A percentile compares a stretch with the other conserved stretches of the same genome.
phyloP scores from a whole-genome alignment of 2,329 filamentous ascomycete genomes.

The Pochonia chlamydosporia region DNA sequence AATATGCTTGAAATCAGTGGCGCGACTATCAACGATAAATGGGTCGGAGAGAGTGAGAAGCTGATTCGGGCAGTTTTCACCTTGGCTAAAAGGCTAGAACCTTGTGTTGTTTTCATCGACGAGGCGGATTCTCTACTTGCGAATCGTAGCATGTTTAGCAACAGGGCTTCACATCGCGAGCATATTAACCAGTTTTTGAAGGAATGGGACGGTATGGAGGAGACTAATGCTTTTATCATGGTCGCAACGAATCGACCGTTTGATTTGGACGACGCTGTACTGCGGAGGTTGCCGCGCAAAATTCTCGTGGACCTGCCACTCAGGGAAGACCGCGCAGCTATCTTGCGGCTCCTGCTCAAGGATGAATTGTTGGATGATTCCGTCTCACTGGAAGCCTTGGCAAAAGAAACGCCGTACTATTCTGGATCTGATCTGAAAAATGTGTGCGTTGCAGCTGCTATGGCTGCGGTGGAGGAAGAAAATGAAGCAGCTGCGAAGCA shows the following conservation, averaged over 20 bases:
- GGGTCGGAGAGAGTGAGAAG: slow-evolving; percentile 93
- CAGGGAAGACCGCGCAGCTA: slow-evolving; percentile 58
- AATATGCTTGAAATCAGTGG: slow-evolving; percentile 83
- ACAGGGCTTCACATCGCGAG: slow-evolving; percentile 71
- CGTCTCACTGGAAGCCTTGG: slow-evolving; percentile 58
- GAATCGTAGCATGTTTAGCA: slow-evolving; percentile 60
- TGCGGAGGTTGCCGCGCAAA: slow-evolving; percentile 68
- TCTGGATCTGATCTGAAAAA: slow-evolving; percentile 83
- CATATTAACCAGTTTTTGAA: slow-evolving; percentile 95
- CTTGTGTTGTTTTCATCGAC: slow-evolving; percentile 93
- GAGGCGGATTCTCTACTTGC: slow-evolving; percentile 92
- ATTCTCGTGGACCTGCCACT: slow-evolving; percentile 69
- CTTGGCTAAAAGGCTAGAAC: slow-evolving; percentile 82
- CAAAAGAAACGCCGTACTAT: slow-evolving; percentile 67
- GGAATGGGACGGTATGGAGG: slow-evolving; percentile 89
- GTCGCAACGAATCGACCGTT: slow-evolving; percentile 94
- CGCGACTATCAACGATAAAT: slow-evolving; percentile 92
- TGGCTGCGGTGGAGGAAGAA: slow-evolving; percentile 75
- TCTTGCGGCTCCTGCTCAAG: slow-evolving; percentile 65
- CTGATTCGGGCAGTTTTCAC: slow-evolving; percentile 90
- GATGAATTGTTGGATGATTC: slow-evolving; percentile 57
- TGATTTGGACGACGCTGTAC: slow-evolving; percentile 83
- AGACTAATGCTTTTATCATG: slow-evolving; percentile 90
- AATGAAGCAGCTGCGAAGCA: slow-evolving; percentile 35
- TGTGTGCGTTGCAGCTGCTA: slow-evolving; percentile 70